Percentiles rank a stretch among this genome's conserved stretches.
phyloP scores from a whole-genome alignment of 2,329 filamentous ascomycete genomes.

The Tolypocladium album region DNA sequence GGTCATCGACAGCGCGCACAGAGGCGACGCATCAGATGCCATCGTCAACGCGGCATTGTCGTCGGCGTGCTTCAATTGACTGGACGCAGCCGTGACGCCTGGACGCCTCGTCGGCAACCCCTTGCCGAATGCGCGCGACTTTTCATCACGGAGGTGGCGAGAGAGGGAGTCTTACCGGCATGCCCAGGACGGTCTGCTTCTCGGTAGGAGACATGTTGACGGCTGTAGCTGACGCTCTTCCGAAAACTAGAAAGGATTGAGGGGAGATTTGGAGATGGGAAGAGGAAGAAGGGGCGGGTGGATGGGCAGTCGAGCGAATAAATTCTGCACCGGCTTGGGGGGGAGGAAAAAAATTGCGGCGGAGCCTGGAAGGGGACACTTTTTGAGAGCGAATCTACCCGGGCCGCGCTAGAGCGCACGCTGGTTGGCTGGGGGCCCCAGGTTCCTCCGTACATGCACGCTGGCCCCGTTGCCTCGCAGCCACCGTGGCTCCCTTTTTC shows the following conservation, averaged over 20 bases:
- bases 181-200: conserved; percentile 52
- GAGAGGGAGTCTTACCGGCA: conserved; percentile 44
- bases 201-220: conserved; percentile 46
- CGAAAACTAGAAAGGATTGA: conserved; percentile 42
- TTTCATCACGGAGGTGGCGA: conserved; percentile 13
- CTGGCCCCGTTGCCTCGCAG: neutral
- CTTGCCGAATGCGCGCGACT: conserved; percentile 16
- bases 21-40: neutral
- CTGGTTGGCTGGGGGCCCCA: conserved; percentile 6
- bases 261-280: conserved; percentile 45
- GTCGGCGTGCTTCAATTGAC: conserved; percentile 10
- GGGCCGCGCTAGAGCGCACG: conserved; percentile 19
- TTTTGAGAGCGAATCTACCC: conserved; percentile 46
- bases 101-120: conserved; percentile 5
- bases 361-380: conserved; percentile 31
- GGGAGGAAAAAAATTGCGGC: conserved; percentile 39
- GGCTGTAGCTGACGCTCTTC: conserved; percentile 25
- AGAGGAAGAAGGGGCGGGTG: conserved; percentile 31
- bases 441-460: neutral
- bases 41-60: neutral
- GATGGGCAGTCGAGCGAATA: conserved; percentile 27
- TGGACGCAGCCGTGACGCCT: conserved; percentile 1
- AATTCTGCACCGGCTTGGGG: conserved; percentile 35
- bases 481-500: conserved; percentile 3
- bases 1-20: neutral